Base-by-base conservation (phyloP, 768 basidiomycete genomes). In the Psilocybe cyanescens region DNA sequence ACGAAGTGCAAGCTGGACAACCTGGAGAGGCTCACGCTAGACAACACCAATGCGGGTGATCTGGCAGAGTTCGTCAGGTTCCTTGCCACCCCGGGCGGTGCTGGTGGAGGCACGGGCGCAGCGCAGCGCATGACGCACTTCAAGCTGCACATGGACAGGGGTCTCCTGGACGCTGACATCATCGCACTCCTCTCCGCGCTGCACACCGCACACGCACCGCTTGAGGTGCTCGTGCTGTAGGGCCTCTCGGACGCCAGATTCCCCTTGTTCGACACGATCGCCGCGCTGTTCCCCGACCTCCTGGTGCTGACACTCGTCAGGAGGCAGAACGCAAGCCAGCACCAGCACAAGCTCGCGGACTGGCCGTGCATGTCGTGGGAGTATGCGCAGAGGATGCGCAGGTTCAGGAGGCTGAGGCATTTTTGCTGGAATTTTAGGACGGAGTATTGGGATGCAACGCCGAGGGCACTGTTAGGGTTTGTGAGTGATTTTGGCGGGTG, bases 391-490 rank as follows among this genome's bases (percentile, higher is more conserved):
- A 59, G 51, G 35, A 57, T 71, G 19, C 31, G 37, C 9, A 50
- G 55, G 37, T 65, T 70, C 37, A 62, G 56, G 35, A 46, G 50
- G 3, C 61, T 72, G 45, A 47, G 62, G 6, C 65, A 71, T 51
- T 74, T 74, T 50, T 69, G 70, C 51, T 72, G 73, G 71, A 74
- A 74, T 56, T 71, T 69, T 57, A 62, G 54, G 47, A 69, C 65
- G 29, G 66, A 66, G 56, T 67, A 71, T 55, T 67, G 65, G 65
- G 70, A 71, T 50, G 70, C 66, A 11, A 69, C 70, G 37, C 68
- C 70, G 4, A 56, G 51, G 11, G 39, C 62, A 28, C 46, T 71
- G 41, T 48, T 68, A 29, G 63, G 65, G n/a, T 69, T 71, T 54
- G 70, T 68, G 53, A 55, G 33, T 47, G 63, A 63, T 29, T 71